Conservation (phyloP, 495 filamentous ascomycete species). For the Penicillium lividum region DNA sequence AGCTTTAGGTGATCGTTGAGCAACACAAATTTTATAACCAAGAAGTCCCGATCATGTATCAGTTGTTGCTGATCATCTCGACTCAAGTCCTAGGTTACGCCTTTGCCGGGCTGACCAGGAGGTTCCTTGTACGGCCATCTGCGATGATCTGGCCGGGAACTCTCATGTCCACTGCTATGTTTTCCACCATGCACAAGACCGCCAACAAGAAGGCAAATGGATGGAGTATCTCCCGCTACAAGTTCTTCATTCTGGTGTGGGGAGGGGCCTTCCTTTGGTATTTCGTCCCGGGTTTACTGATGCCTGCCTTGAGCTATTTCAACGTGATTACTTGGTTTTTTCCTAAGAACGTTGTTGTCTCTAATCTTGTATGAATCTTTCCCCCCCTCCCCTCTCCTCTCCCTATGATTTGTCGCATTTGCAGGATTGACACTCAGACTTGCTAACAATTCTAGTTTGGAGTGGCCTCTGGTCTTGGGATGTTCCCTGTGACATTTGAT, state of each 20-base stretch:
- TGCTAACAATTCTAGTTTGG: constrained; percentile 56
- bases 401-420: background rate
- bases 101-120: constrained; percentile 74
- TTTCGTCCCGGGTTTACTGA: constrained; percentile 78
- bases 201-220: constrained; percentile 79
- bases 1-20: constrained; percentile 63
- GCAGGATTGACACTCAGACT: background rate
- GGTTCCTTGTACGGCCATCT: constrained; percentile 64
- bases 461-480: constrained; percentile 77
- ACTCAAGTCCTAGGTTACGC: constrained; percentile 85
- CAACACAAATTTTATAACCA: constrained; percentile 87
- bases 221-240: constrained; percentile 78
- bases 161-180: constrained; percentile 84
- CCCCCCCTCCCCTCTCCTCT: background rate
- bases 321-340: constrained; percentile 86
- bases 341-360: constrained; percentile 69
- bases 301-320: constrained; percentile 88
- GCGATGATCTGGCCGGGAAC: constrained; percentile 78
- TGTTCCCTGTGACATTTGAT: constrained; percentile 86
- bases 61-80: constrained; percentile 76
- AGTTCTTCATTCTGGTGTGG: constrained; percentile 76
- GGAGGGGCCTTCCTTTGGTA: constrained; percentile 66
- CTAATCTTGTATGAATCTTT: constrained; percentile 23
- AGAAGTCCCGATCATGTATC: constrained; percentile 69
- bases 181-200: constrained; percentile 79